Conservation (phyloP, 768 basidiomycete species). For the Macrolepiota albuminosa region DNA sequence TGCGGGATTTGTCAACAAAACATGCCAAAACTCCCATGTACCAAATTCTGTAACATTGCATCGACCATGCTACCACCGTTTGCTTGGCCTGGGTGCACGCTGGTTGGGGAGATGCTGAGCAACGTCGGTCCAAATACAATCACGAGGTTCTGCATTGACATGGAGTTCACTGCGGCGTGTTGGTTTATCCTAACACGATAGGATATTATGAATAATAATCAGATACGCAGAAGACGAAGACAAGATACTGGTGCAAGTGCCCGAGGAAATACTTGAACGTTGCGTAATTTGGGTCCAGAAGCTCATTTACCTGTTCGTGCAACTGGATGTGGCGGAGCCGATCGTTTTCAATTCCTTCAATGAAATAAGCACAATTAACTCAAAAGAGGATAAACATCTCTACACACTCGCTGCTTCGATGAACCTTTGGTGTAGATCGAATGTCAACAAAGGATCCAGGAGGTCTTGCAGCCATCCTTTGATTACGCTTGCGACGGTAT, state of each 20-base stretch:
- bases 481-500: slow-evolving; percentile 89
- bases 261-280: slow-evolving; percentile 94
- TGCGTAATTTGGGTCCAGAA: slow-evolving; percentile 97
- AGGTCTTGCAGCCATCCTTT: slow-evolving; percentile 97
- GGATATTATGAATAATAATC: background rate
- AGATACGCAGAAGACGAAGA: slow-evolving; percentile 13
- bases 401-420: slow-evolving; percentile 82
- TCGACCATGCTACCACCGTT: slow-evolving; percentile 58
- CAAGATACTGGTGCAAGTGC: slow-evolving; percentile 78
- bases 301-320: slow-evolving; percentile 95
- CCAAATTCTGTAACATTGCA: slow-evolving; percentile 69
- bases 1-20: slow-evolving; percentile 20
- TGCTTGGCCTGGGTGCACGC: slow-evolving; percentile 44
- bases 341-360: slow-evolving; percentile 85
- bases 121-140: slow-evolving; percentile 99
- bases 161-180: slow-evolving; percentile 76
- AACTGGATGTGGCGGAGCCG: slow-evolving; percentile 91
- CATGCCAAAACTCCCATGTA: slow-evolving; percentile 21
- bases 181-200: slow-evolving; percentile 60
- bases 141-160: slow-evolving; percentile 89
- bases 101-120: slow-evolving; percentile 50
- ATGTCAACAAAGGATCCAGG: slow-evolving; percentile 89
- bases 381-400: slow-evolving; percentile 1
- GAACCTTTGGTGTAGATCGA: slow-evolving; percentile 82
- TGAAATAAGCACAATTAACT: background rate